These are phyloP conservation scores for Penicillium rolfsii DNA, from an alignment of 2,329 filamentous ascomycete species.

Conservation along the genomic window DNA sequence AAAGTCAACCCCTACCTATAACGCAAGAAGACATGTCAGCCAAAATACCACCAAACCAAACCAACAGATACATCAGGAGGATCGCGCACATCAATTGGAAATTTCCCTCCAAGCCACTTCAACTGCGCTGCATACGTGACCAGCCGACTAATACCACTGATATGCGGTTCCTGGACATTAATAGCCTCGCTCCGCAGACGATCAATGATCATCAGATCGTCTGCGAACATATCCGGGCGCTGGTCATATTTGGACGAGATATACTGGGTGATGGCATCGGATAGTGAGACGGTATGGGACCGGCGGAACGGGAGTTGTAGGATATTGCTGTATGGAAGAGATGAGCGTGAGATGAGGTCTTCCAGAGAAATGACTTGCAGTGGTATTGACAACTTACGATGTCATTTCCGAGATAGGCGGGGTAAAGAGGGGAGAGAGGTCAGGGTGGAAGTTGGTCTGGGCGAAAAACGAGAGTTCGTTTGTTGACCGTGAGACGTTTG, in stretches of 20 bases:
- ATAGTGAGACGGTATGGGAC: slow-evolving; percentile 76
- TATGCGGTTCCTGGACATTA: slow-evolving; percentile 83
- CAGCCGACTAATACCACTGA: slow-evolving; percentile 84
- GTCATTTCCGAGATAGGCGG: slow-evolving; percentile 34
- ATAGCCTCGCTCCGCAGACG: slow-evolving; percentile 81
- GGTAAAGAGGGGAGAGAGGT: slow-evolving; percentile 4
- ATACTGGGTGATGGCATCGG: slow-evolving; percentile 85
- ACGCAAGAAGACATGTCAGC: slow-evolving; percentile 13
- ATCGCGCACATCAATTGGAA: slow-evolving; percentile 79
- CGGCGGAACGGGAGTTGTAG: slow-evolving; percentile 86
- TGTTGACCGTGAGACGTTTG: slow-evolving; percentile 36
- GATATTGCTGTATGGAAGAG: slow-evolving; percentile 44
- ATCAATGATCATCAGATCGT: slow-evolving; percentile 87
- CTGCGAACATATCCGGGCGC: slow-evolving; percentile 92
- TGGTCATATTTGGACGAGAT: slow-evolving; percentile 99
- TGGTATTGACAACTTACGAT: slow-evolving; percentile 34
- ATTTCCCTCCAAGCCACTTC: slow-evolving; percentile 91
- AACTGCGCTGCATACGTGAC: slow-evolving; percentile 90
- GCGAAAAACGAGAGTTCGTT: slow-evolving; percentile 26
- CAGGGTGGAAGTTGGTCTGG: slow-evolving; percentile 1
- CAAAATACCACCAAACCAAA: background rate
- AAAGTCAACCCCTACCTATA: slow-evolving; percentile 87
- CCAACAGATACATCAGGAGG: slow-evolving; percentile 14
- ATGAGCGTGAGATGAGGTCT: background rate
- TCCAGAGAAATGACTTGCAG: background rate